Conservation (phyloP, 2,329 filamentous ascomycete species). For the Alternaria postmessia region DNA sequence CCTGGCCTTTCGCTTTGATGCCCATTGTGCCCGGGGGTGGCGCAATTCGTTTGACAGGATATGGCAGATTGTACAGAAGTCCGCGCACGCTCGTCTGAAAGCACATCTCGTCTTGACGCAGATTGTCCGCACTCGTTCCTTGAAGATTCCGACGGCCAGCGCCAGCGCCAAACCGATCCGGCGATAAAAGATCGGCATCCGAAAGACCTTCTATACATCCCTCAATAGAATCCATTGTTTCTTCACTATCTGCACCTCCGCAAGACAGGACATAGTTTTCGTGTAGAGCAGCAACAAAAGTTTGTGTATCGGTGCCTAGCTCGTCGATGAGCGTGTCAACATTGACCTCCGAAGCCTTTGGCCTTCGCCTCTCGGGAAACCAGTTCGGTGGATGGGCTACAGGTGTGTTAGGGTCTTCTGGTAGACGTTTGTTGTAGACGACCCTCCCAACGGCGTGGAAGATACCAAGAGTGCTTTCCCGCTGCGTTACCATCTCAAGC, state of each 20-base stretch:
- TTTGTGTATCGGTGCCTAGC: conserved; percentile 88
- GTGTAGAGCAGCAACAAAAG: conserved; percentile 88
- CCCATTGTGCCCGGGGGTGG: conserved; percentile 50
- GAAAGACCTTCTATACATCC: conserved; percentile 88
- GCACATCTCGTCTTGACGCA: conserved; percentile 92
- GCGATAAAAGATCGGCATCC: conserved; percentile 83
- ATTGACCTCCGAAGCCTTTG: conserved; percentile 55
- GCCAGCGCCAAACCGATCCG: conserved; percentile 73
- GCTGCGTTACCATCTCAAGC: conserved; percentile 80
- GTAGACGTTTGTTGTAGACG: conserved; percentile 89
- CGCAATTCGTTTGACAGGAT: conserved; percentile 75
- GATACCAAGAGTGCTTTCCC: conserved; percentile 89
- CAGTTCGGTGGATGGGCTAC: conserved; percentile 56
- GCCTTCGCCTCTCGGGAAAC: conserved; percentile 55
- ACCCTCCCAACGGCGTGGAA: conserved; percentile 97
- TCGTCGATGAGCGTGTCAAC: conserved; percentile 84
- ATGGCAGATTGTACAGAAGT: conserved; percentile 82
- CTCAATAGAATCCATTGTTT: conserved; percentile 78
- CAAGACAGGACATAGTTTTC: conserved; percentile 94
- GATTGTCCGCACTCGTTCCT: conserved; percentile 68
- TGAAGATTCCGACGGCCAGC: conserved; percentile 58
- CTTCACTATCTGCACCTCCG: conserved; percentile 64
- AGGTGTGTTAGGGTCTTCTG: conserved; percentile 45
- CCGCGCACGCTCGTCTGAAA: conserved; percentile 92
- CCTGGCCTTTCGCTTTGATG: conserved; percentile 41